Evolutionary conservation across 208 protist species (phyloP), one percentile per base, ranked within the genome.

Genomic region (Histomonas meleagridis): DNA sequence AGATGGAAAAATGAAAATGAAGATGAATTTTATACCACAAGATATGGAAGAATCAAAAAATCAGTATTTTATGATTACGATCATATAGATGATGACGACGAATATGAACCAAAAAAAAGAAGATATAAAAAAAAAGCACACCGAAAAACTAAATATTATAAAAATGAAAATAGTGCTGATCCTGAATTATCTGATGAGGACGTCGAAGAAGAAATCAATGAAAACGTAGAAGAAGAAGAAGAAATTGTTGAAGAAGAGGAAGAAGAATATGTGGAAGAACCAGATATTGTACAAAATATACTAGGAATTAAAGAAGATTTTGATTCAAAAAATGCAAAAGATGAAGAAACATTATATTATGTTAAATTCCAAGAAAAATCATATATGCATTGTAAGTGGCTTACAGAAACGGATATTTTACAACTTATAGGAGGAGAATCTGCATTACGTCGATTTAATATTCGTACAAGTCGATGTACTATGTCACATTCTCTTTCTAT

Each of bases 351-450:
- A 51, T 3, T n/a, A 49, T 91, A 91, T 48, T 91, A 69, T 32
- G 86, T 91, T 5, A 91, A 91, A 62, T 91, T 69, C 35, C 10
- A 26, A 2, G 55, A 91, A 26, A 70, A 26, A 70, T 60, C 86
- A 32, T 91, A 91, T 49, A 40, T 51, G 4, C 86, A 91, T 32
- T 60, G 53, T 21, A 35, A 91, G 69, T 91, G 86, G 86, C 28
- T 91, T 1, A 91, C 53, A 65, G 43, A 60, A 70, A 53, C 62
- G n/a, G 40, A 91, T 49, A 65, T 91, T 48, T 14, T 32, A 46
- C 32, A 65, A 70, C 35, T 70, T 12, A 21, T 69, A 91, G 86
- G 86, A n/a, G 76, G 76, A 4, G 86, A 91, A 69, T 55, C 26
- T 46, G 55, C 49, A 49, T 60, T 65, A 4, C 28, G 0, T 28